Conservation (phyloP, 2,329 filamentous ascomycete genomes). For the Cladorrhinum sp. region DNA sequence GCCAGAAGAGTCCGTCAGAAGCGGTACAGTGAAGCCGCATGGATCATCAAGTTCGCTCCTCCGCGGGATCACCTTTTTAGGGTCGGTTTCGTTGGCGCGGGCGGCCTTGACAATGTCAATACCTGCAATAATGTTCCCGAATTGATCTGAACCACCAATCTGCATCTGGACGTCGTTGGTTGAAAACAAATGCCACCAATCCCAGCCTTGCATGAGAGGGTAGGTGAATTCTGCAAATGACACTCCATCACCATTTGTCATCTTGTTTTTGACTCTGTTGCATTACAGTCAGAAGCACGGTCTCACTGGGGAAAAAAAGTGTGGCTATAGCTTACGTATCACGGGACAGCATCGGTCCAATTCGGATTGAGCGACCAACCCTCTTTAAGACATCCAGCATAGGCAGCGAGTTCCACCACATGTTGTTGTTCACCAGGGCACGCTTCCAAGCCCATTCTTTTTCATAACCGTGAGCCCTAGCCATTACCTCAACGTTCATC, state of each 20-base stretch:
- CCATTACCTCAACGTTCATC: conserved; percentile 66
- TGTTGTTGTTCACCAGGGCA: conserved; percentile 74
- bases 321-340: conserved; percentile 66
- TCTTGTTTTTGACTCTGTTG: conserved; percentile 68
- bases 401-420: conserved; percentile 72
- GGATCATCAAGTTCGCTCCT: conserved; percentile 52
- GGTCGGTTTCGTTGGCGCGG: conserved; percentile 54
- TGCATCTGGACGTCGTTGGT: conserved; percentile 72
- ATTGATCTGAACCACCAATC: conserved; percentile 94
- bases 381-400: conserved; percentile 73
- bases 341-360: conserved; percentile 83
- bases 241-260: conserved; percentile 87
- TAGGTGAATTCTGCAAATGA: conserved; percentile 92
- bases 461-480: conserved; percentile 61
- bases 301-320: too few relatives aligned
- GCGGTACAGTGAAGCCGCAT: conserved; percentile 84
- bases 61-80: conserved; percentile 37
- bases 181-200: conserved; percentile 85
- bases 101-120: conserved; percentile 81
- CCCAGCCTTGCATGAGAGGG: conserved; percentile 90
- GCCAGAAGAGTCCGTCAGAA: conserved; percentile 80
- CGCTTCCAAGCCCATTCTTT: conserved; percentile 64
- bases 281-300: conserved; percentile 20
- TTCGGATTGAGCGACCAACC: conserved; percentile 68
- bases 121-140: conserved; percentile 90